Evolutionary conservation across 345 rosid genomes (phyloP).

Genomic region (Lumnitzera littorea): DNA sequence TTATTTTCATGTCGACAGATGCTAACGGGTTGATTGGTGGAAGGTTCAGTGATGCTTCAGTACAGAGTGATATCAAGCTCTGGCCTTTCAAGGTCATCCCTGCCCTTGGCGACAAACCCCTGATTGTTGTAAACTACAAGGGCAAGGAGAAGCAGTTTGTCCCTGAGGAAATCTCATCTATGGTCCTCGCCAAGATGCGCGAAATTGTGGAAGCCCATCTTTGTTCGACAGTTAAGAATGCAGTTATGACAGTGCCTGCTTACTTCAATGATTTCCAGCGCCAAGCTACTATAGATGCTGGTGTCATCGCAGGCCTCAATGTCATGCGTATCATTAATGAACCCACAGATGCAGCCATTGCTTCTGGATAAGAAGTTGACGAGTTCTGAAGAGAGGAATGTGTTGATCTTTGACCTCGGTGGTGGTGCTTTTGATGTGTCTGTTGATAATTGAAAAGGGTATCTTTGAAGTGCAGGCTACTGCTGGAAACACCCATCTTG

Average conservation of each 20-base stretch:
- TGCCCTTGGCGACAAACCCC: conserved; percentile 19
- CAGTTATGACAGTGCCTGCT: conserved; percentile 26
- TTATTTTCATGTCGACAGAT: not conserved
- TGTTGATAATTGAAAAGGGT: conserved; percentile 22
- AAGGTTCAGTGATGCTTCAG: conserved; percentile 26
- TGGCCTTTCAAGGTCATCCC: conserved; percentile 29
- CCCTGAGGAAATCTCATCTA: conserved; percentile 23
- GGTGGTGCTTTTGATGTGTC: conserved; percentile 23
- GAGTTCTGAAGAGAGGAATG: conserved; percentile 12
- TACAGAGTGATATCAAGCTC: conserved; percentile 24
- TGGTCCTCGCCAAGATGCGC: conserved; percentile 25
- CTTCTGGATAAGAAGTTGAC: conserved; percentile 11
- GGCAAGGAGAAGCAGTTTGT: conserved; percentile 25
- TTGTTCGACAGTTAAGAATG: conserved; percentile 15
- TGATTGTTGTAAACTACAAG: conserved; percentile 25
- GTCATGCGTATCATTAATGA: conserved; percentile 16
- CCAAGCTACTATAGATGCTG: conserved; percentile 23
- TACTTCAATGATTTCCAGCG: conserved; percentile 23
- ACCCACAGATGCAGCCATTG: conserved; percentile 21
- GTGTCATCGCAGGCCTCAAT: conserved; percentile 21
- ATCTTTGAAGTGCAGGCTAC: conserved; percentile 27
- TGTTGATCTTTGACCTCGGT: conserved; percentile 20
- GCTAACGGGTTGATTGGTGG: conserved; percentile 34
- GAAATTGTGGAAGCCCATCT: conserved; percentile 21
- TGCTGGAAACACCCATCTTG: conserved; percentile 19